Conservation (phyloP, 139 green algal genomes). For the Astrephomene gubernaculifera region DNA sequence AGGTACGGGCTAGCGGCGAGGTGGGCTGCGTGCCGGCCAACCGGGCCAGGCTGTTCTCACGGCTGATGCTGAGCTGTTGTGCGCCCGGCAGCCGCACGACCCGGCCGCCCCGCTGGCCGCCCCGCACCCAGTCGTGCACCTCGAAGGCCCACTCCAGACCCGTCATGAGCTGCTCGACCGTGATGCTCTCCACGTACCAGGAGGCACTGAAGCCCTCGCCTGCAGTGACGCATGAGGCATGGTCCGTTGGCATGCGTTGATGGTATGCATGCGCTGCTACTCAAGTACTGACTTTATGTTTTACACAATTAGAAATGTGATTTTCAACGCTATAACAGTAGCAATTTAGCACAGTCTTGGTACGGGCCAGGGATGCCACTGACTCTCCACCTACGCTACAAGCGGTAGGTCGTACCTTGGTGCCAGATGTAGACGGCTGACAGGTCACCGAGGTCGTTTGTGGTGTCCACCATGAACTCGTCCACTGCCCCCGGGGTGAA, state of each 20-base stretch:
- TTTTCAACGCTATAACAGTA: no score
- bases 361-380: no score
- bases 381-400: no score
- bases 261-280: no score
- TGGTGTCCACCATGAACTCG: slow-evolving; percentile 42
- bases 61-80: slow-evolving; percentile 36
- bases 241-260: no score
- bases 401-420: background rate
- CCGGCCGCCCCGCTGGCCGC: slow-evolving; percentile 26
- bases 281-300: no score
- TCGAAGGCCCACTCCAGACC: slow-evolving; percentile 35
- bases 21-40: background rate
- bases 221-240: no score
- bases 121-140: slow-evolving; percentile 53
- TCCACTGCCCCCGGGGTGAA: slow-evolving; percentile 25
- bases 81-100: slow-evolving; percentile 24
- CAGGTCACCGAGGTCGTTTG: slow-evolving; percentile 48
- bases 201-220: slow-evolving; percentile 44
- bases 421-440: slow-evolving; percentile 46
- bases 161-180: slow-evolving; percentile 47
- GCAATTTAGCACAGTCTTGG: no score
- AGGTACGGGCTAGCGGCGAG: background rate
- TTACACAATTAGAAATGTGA: no score
- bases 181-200: slow-evolving; percentile 48
- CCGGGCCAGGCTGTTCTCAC: slow-evolving; percentile 29